These are phyloP conservation scores for Anastatica hierochuntica DNA, from an alignment of 345 rosid genomes.

Conservation along the genomic window DNA sequence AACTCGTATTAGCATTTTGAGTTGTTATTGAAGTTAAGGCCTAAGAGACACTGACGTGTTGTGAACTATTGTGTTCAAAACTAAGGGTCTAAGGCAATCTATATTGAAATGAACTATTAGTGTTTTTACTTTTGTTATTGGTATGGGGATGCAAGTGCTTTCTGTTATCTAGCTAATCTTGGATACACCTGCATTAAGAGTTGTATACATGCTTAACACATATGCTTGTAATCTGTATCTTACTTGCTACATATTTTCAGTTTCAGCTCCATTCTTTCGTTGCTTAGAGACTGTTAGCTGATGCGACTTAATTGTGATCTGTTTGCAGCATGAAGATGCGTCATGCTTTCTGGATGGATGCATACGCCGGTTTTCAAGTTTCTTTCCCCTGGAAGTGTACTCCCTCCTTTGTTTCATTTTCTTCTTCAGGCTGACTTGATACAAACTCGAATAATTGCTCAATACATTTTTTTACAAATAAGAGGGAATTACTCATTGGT, in stretches of 20 bases:
- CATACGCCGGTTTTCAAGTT: background rate
- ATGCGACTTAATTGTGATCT: background rate
- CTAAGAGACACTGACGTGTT: too few species aligned
- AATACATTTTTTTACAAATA: too few species aligned
- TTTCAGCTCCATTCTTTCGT: background rate
- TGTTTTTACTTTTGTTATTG: too few species aligned
- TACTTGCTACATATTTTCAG: background rate
- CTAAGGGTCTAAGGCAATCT: too few species aligned
- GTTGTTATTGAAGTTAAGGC: too few species aligned
- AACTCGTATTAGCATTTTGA: too few species aligned
- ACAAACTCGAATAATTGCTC: conserved; percentile 13
- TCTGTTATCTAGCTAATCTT: too few species aligned
- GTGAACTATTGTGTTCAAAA: too few species aligned
- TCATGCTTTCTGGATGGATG: background rate
- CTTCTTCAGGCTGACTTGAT: background rate
- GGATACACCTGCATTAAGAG: too few species aligned
- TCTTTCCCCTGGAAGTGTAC: too few species aligned
- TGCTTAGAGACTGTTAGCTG: background rate
- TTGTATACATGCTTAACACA: background rate
- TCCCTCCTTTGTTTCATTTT: background rate
- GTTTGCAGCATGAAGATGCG: conserved; percentile 6
- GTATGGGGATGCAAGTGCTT: too few species aligned
- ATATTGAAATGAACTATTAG: too few species aligned
- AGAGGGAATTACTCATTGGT: background rate
- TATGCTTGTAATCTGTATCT: background rate